These are phyloP conservation scores for Penicillium maclennaniae DNA, from an alignment of 495 filamentous ascomycete species.

Conservation along the genomic window DNA sequence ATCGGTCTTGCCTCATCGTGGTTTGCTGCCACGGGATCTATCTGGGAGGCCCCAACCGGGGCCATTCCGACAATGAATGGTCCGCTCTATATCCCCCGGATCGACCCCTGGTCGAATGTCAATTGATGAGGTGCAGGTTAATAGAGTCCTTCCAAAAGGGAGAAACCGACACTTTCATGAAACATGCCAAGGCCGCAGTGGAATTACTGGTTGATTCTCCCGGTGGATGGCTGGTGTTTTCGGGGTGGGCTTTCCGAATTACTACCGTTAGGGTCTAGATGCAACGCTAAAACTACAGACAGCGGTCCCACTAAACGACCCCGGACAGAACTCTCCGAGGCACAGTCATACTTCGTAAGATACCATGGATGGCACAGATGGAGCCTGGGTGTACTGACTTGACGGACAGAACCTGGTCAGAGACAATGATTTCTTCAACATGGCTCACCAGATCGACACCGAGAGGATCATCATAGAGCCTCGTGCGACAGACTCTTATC, in stretches of 20 bases:
- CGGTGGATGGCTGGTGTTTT: conserved; percentile 57
- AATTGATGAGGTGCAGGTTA: conserved; percentile 26
- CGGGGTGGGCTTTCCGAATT: conserved; percentile 47
- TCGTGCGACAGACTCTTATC: conserved; percentile 72
- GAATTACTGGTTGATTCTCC: conserved; percentile 35
- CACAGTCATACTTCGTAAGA: conserved; percentile 57
- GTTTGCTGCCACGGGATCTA: conserved; percentile 84
- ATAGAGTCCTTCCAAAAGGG: conserved; percentile 68
- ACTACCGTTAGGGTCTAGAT: neutral
- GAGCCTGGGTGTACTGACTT: neutral
- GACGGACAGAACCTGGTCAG: conserved; percentile 43
- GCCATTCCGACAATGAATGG: conserved; percentile 64
- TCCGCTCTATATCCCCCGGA: conserved; percentile 21
- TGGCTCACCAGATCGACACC: conserved; percentile 10
- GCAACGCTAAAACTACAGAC: conserved; percentile 7
- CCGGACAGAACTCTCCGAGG: conserved; percentile 56
- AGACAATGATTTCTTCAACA: conserved; percentile 37
- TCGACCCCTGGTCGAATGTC: neutral
- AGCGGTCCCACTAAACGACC: conserved; percentile 61
- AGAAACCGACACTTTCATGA: conserved; percentile 68
- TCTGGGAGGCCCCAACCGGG: conserved; percentile 56
- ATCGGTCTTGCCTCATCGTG: conserved; percentile 54
- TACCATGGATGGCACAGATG: neutral
- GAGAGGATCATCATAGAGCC: conserved; percentile 51
- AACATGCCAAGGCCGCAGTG: conserved; percentile 66